Percentiles rank a stretch among this genome's conserved stretches.
Evolutionary conservation across 2,329 filamentous ascomycete species (phyloP).

Genomic region (Paradendryphiella salina): DNA sequence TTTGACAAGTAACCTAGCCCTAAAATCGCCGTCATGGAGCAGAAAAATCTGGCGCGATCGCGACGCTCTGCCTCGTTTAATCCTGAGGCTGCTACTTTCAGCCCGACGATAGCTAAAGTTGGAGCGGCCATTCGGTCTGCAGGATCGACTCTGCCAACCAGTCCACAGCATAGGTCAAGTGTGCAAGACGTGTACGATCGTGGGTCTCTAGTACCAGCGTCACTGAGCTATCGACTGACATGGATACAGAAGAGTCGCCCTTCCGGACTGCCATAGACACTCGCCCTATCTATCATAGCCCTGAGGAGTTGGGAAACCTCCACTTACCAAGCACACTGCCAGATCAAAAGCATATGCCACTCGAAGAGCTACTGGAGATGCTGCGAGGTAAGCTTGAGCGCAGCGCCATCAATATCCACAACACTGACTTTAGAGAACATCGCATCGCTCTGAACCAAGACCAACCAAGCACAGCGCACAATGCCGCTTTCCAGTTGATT

Average conservation of each 20-base stretch:
- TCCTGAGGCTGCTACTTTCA: slow-evolving; percentile 19
- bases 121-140: neutral
- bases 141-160: neutral
- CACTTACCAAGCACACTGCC: neutral
- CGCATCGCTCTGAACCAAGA: neutral
- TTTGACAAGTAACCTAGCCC: neutral
- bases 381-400: neutral
- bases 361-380: slow-evolving; percentile 3
- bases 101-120: slow-evolving; percentile 4
- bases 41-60: neutral
- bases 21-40: neutral
- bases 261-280: slow-evolving; percentile 1
- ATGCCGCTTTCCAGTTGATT: neutral
- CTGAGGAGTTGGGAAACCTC: neutral
- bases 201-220: neutral
- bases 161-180: neutral
- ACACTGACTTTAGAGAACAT: slow-evolving; percentile 2
- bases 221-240: neutral
- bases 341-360: neutral
- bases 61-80: slow-evolving; percentile 14
- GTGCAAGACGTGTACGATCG: neutral
- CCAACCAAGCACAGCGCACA: neutral
- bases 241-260: slow-evolving; percentile 8
- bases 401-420: neutral
- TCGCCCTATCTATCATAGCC: slow-evolving; percentile 1